phyloP scores from a whole-genome alignment of 2,329 filamentous ascomycete species.

The Fusarium beomiforme region DNA sequence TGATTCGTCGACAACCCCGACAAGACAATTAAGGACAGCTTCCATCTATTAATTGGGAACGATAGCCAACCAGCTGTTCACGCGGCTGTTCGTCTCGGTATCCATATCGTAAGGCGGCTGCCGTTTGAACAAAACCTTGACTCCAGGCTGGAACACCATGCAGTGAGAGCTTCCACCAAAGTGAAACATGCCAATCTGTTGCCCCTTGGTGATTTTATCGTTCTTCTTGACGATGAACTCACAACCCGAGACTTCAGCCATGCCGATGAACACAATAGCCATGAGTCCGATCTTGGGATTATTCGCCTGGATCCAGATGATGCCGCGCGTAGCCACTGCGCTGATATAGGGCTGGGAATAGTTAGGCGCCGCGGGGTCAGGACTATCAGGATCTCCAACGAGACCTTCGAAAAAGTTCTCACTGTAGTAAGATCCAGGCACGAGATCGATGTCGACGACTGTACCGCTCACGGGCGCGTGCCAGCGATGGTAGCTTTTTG shows the following conservation, averaged over 20 bases:
- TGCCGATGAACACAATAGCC: constrained; percentile 1
- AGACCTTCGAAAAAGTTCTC: background rate
- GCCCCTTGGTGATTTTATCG: background rate
- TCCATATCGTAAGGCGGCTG: background rate
- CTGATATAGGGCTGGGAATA: constrained; percentile 8
- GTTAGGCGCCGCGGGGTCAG: background rate
- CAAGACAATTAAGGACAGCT: accelerated
- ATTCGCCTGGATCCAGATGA: constrained; percentile 1
- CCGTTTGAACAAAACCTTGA: background rate
- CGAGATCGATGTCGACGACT: constrained; percentile 45
- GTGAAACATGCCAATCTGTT: constrained; percentile 18
- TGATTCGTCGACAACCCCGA: accelerated
- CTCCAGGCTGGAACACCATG: background rate
- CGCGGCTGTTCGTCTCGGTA: background rate
- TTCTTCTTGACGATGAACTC: background rate
- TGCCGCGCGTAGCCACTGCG: background rate
- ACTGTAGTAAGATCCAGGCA: constrained; percentile 2
- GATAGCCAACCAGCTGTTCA: background rate
- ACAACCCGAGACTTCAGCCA: constrained; percentile 1
- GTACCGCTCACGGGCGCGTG: constrained; percentile 69
- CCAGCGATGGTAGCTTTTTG: constrained; percentile 75
- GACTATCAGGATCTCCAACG: background rate
- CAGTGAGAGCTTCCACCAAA: constrained; percentile 3
- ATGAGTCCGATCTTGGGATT: background rate
- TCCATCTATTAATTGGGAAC: background rate